A percentile compares a stretch with the other conserved stretches of the same genome.
These are phyloP conservation scores for Cornus kousa DNA, from an alignment of 148 eudicot species.

Conservation along the genomic window DNA sequence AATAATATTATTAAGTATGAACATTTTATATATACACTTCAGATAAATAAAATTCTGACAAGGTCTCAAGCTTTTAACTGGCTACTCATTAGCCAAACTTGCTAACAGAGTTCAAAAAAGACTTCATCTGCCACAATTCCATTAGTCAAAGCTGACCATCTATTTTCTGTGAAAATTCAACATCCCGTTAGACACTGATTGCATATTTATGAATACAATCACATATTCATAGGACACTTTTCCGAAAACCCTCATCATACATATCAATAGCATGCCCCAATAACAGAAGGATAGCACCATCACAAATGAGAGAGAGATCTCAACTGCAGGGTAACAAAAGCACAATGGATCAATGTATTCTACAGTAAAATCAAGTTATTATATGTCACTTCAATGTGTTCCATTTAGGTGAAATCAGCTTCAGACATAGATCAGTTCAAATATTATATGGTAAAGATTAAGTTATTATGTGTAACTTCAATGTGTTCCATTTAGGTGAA, in stretches of 20 bases:
- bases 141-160: not conserved
- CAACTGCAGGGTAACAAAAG: not conserved
- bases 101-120: no score
- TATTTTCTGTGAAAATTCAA: not conserved
- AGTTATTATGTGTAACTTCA: not conserved
- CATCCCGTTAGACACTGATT: not conserved
- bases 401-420: not conserved
- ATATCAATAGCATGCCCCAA: not conserved
- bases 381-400: not conserved
- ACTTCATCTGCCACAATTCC: no score
- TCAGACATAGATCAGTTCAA: not conserved
- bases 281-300: not conserved
- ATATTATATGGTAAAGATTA: no score
- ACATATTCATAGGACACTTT: not conserved
- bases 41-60: no score
- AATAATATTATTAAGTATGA: no score
- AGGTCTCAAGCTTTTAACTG: no score
- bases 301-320: not conserved
- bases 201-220: not conserved
- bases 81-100: no score
- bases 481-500: not conserved
- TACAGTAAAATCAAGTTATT: not conserved
- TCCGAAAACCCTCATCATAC: not conserved
- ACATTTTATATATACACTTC: no score
- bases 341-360: not conserved